These are phyloP conservation scores for Venturia aucupariae DNA, from an alignment of 2,329 filamentous ascomycete genomes.

Conservation along the genomic window DNA sequence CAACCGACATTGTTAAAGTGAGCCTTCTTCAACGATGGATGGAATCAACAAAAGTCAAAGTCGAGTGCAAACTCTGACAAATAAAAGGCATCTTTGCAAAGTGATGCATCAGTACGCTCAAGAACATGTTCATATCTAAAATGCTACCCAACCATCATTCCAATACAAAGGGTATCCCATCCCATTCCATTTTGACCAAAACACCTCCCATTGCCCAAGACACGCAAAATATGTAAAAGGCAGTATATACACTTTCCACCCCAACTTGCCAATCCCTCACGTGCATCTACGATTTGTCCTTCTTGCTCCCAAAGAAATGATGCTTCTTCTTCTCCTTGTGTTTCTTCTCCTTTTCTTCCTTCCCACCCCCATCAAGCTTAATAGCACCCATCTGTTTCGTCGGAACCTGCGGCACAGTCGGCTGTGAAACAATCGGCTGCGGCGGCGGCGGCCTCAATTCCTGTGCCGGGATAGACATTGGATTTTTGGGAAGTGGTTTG, in stretches of 20 bases:
- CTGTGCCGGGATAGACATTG: not conserved
- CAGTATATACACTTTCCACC: not conserved
- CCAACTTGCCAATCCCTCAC: too few relatives aligned
- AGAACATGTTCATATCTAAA: not conserved
- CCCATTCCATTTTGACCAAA: not conserved
- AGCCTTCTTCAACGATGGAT: too few relatives aligned
- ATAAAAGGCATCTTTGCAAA: too few relatives aligned
- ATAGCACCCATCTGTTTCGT: slow-evolving; percentile 48
- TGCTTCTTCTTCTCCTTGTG: slow-evolving; percentile 49
- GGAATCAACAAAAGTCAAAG: too few relatives aligned
- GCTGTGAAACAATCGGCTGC: not conserved
- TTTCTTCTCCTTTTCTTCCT: slow-evolving; percentile 40
- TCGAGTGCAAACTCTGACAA: too few relatives aligned
- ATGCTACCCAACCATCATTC: not conserved
- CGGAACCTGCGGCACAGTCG: slow-evolving; percentile 31
- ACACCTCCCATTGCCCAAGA: not conserved
- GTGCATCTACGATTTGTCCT: not conserved
- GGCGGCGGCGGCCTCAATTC: not conserved
- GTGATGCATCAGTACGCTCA: not conserved
- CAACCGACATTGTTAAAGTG: too few relatives aligned
- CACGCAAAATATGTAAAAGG: not conserved
- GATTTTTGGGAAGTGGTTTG: slow-evolving; percentile 9
- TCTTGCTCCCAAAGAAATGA: slow-evolving; percentile 20
- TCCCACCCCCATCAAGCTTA: slow-evolving; percentile 33
- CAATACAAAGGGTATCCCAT: slow-evolving; percentile 5